Evolutionary conservation across 306 rosid species (phyloP), one percentile per base, ranked within the genome.

Genomic region (Elaeagnus macrophylla): DNA sequence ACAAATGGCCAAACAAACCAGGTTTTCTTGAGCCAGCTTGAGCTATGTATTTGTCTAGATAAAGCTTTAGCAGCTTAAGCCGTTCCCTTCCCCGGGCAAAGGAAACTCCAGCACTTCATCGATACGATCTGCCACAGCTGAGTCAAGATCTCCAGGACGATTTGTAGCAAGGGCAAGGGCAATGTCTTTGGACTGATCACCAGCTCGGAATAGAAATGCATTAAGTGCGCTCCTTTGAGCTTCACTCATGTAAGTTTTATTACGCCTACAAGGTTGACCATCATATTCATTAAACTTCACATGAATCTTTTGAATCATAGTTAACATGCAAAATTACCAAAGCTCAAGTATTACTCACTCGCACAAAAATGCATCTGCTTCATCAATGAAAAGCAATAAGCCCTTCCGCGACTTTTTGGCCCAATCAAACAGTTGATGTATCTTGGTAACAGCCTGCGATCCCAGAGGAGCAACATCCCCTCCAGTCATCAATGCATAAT

Each of bases 281-380:
- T 48, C 44, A 57, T 45, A 59, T 65, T 57, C 61, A 67, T 25
- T 25, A 25, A 25, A 2, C 32, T 25, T 25, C 32, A 25, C 32
- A 25, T 25, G 32, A 25, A 25, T 25, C 32, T 25, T 53, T 15
- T 8, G 25, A 7, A 36, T n/a, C 38, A 5, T 7, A 37, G 11
- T 53, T 1, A 54, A 14, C 45, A 38, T 32, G 14, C 35, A 39
- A 64, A 47, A 47, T 42, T 50, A 47, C 10, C 6, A 20, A 1
- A 43, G 37, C 57, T 62, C 41, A 61, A 55, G 32, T 37, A 60
- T 18, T 43, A 54, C 99, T 82, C 78, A 87, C 99, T 91, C 99
- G 94, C 96, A 91, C 65, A 91, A 83, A 77, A 91, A 91, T 57
- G 99, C 99, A 68, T 91, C 99, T 10, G 99, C 99, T 82, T 91